Percentiles rank a stretch among this genome's conserved stretches.
phyloP scores from a whole-genome alignment of 495 filamentous ascomycete genomes.

The Neurospora sp. region DNA sequence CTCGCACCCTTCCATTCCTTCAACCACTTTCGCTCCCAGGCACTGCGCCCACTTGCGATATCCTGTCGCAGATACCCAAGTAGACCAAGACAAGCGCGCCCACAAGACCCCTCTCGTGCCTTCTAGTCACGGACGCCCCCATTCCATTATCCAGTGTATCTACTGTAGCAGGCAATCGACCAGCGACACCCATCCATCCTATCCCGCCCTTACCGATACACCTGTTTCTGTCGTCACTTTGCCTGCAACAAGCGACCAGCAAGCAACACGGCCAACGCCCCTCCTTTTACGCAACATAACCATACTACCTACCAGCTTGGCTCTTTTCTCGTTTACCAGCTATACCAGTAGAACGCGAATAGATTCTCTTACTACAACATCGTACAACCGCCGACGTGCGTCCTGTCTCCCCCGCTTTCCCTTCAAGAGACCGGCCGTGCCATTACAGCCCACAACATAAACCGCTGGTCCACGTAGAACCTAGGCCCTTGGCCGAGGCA shows the following conservation, averaged over 20 bases:
- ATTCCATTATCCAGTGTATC: background rate
- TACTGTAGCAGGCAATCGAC: background rate
- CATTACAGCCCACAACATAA: background rate
- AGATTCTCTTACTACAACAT: background rate
- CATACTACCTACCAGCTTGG: background rate
- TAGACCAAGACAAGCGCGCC: background rate
- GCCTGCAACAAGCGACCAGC: background rate
- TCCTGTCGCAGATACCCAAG: background rate
- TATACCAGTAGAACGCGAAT: background rate
- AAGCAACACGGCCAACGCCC: background rate
- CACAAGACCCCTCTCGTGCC: background rate
- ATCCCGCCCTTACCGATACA: background rate
- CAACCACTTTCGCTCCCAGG: background rate
- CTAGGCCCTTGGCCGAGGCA: background rate
- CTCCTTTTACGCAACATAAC: background rate
- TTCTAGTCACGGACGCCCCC: background rate
- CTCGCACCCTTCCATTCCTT: background rate
- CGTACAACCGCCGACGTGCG: background rate
- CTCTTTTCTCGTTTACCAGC: background rate
- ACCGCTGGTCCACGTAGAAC: background rate
- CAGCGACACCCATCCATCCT: background rate
- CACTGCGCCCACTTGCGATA: background rate
- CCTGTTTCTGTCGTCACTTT: background rate
- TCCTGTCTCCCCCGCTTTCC: background rate
- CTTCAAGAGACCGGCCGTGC: background rate